Evolutionary conservation across 2,329 filamentous ascomycete genomes (phyloP).

Genomic region (Phyllosticta capitalensis): DNA sequence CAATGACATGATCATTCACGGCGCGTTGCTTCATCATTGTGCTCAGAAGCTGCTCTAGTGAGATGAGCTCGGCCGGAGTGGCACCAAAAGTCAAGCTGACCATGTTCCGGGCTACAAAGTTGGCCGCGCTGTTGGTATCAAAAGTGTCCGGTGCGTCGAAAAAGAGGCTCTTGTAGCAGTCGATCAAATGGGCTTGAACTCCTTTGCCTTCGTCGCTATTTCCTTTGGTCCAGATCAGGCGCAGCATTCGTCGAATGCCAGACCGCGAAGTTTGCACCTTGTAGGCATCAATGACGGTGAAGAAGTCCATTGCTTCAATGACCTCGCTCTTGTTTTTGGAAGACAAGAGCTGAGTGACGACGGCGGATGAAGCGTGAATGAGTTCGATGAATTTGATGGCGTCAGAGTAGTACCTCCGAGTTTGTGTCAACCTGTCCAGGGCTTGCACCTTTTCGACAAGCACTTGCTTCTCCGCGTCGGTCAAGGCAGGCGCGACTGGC

Average conservation of each 20-base stretch:
- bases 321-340: slow-evolving; percentile 98
- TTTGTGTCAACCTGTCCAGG: slow-evolving; percentile 78
- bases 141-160: slow-evolving; percentile 91
- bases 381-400: slow-evolving; percentile 90
- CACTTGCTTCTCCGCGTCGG: slow-evolving; percentile 65
- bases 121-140: slow-evolving; percentile 79
- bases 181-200: slow-evolving; percentile 90
- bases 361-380: slow-evolving; percentile 69
- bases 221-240: slow-evolving; percentile 97
- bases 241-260: slow-evolving; percentile 90
- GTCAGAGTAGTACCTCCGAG: slow-evolving; percentile 84
- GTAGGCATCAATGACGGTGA: slow-evolving; percentile 90
- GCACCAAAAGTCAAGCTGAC: slow-evolving; percentile 96
- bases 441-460: slow-evolving; percentile 74
- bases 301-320: slow-evolving; percentile 98
- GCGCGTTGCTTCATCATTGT: slow-evolving; percentile 96
- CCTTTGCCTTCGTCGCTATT: slow-evolving; percentile 99
- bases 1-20: slow-evolving; percentile 74
- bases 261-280: slow-evolving; percentile 87
- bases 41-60: slow-evolving; percentile 83
- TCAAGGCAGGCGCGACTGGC: slow-evolving; percentile 60
- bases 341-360: slow-evolving; percentile 77
- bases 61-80: slow-evolving; percentile 88
- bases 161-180: slow-evolving; percentile 91
- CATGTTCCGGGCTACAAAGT: slow-evolving; percentile 96